Conservation (phyloP, 345 rosid genomes). For the Eucalyptus urophylla region DNA sequence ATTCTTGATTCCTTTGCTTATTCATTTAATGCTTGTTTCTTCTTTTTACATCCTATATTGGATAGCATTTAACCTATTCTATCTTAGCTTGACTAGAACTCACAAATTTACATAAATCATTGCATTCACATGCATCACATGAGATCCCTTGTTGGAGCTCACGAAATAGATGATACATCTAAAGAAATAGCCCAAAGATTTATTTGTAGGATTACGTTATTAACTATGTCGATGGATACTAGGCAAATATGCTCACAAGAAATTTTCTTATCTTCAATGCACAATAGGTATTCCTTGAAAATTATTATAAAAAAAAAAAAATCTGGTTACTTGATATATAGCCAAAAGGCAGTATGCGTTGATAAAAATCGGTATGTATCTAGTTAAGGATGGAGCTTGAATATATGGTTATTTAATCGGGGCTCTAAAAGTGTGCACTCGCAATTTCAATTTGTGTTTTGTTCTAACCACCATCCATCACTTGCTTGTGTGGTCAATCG, state of each 20-base stretch:
- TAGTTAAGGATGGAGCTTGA: background rate
- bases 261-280: background rate
- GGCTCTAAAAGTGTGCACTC: too few species aligned
- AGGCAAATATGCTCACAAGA: background rate
- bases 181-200: background rate
- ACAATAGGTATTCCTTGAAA: background rate
- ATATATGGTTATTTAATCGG: too few species aligned
- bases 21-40: background rate
- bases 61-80: too few species aligned
- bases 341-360: background rate
- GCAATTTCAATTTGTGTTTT: too few species aligned
- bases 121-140: background rate
- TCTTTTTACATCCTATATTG: too few species aligned
- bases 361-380: background rate
- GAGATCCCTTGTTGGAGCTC: background rate
- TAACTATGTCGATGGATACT: background rate
- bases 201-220: background rate
- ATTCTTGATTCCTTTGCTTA: background rate
- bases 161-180: background rate
- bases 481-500: too few species aligned
- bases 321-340: background rate
- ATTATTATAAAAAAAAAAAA: too few species aligned
- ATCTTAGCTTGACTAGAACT: too few species aligned
- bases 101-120: background rate
- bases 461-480: too few species aligned